These are phyloP conservation scores for Suillus occidentalis DNA, from an alignment of 768 basidiomycete genomes.

Conservation along the genomic window DNA sequence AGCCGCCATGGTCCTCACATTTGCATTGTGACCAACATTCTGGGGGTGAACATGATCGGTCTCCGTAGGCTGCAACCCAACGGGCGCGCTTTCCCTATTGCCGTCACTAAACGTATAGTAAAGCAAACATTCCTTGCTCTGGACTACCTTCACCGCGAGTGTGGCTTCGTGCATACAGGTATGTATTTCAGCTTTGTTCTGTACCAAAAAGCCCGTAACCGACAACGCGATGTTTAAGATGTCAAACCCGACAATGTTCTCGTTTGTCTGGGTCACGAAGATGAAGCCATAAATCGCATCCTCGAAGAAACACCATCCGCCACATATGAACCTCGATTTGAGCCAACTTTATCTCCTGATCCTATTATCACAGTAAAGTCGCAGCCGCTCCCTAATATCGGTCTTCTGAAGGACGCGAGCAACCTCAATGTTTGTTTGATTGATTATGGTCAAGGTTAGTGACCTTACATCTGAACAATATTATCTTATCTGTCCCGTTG, in stretches of 20 bases:
- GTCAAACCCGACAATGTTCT: slow-evolving; percentile 24
- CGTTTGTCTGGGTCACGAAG: slow-evolving; percentile 6
- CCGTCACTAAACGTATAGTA: slow-evolving; percentile 17
- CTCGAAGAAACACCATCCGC: slow-evolving; percentile 12
- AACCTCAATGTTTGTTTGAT: slow-evolving; percentile 20
- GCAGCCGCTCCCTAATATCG: slow-evolving; percentile 26
- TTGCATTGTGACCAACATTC: slow-evolving; percentile 14
- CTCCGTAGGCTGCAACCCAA: slow-evolving; percentile 7
- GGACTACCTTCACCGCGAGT: slow-evolving; percentile 29
- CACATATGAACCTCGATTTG: slow-evolving; percentile 13
- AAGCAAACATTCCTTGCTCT: slow-evolving; percentile 30
- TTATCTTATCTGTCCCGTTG: neutral
- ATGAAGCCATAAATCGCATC: neutral
- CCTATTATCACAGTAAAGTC: slow-evolving; percentile 26
- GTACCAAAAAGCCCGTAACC: neutral
- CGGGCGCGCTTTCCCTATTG: neutral
- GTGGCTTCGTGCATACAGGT: slow-evolving; percentile 1
- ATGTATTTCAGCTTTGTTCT: neutral
- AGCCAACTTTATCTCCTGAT: slow-evolving; percentile 18
- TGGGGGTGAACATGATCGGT: slow-evolving; percentile 4
- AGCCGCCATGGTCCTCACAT: slow-evolving; percentile 17
- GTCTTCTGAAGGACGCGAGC: slow-evolving; percentile 10
- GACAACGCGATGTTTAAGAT: slow-evolving; percentile 12
- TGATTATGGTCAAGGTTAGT: slow-evolving; percentile 24
- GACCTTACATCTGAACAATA: neutral